Conservation (phyloP, 306 rosid species). For the Abrus pulchellus region DNA sequence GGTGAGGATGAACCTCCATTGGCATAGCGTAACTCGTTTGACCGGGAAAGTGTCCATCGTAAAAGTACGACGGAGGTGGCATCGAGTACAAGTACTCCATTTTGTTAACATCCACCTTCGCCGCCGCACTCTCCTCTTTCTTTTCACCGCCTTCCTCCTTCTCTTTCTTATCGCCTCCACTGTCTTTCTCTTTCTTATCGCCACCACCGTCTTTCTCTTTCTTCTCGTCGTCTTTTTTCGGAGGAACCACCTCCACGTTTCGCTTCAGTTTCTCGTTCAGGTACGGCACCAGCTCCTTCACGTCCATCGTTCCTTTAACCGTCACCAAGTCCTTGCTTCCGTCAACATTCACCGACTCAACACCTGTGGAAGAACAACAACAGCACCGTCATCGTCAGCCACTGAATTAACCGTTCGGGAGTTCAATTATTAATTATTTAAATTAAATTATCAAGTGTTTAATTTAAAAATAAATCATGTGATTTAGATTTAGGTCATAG, state of each 20-base stretch:
- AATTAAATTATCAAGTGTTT: slow-evolving; percentile 2
- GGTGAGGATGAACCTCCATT: slow-evolving; percentile 37
- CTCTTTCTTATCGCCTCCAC: slow-evolving; percentile 30
- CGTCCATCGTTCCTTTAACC: slow-evolving; percentile 80
- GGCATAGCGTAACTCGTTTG: slow-evolving; percentile 53
- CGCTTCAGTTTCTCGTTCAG: slow-evolving; percentile 65
- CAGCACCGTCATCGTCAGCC: slow-evolving; percentile 17
- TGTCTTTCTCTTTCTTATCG: slow-evolving; percentile 15
- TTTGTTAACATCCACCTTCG: slow-evolving; percentile 59
- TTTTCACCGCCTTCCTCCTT: slow-evolving; percentile 46
- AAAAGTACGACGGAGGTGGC: slow-evolving; percentile 50
- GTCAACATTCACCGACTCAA: slow-evolving; percentile 64
- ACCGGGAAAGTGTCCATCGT: slow-evolving; percentile 64
- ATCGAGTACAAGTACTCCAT: slow-evolving; percentile 58
- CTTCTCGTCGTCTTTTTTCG: slow-evolving; percentile 67
- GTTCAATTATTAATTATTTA: neutral
- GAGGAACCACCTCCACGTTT: slow-evolving; percentile 70
- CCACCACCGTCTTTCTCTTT: slow-evolving; percentile 56
- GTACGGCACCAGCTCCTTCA: slow-evolving; percentile 60
- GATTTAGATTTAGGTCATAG: neutral
- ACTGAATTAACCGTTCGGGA: neutral
- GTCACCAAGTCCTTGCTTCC: slow-evolving; percentile 73
- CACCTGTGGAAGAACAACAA: slow-evolving; percentile 57
- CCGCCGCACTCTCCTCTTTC: slow-evolving; percentile 44
- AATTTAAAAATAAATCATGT: neutral